A percentile compares a stretch with the other conserved stretches of the same genome.
Conservation (phyloP, 1,139 yeast species). For the Diutina siamensis region DNA sequence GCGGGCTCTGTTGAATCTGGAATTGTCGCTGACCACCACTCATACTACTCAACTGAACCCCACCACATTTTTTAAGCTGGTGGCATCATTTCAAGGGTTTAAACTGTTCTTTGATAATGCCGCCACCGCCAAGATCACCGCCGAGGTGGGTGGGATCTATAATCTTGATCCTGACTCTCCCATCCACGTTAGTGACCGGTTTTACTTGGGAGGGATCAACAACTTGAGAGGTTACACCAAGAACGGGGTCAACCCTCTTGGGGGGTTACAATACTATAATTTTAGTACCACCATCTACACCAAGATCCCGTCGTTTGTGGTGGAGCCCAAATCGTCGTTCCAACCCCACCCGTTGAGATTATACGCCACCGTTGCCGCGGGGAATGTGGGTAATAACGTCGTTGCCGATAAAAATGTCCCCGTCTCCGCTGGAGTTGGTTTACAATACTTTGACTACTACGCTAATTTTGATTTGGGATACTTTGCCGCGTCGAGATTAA, state of each 20-base stretch:
- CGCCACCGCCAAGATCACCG: conserved; percentile 25
- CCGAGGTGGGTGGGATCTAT: conserved; percentile 27
- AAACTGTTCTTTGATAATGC: conserved; percentile 26
- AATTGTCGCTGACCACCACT: conserved; percentile 21
- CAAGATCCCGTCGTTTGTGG: conserved; percentile 23
- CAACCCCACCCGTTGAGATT: conserved; percentile 32
- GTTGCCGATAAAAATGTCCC: conserved; percentile 14
- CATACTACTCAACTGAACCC: conserved; percentile 16
- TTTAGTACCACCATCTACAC: conserved; percentile 23
- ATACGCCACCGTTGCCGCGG: conserved; percentile 25
- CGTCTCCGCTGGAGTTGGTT: conserved; percentile 26
- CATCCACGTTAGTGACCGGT: conserved; percentile 35
- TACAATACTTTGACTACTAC: conserved; percentile 30
- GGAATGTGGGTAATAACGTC: conserved; percentile 23
- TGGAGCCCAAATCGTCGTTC: conserved; percentile 6
- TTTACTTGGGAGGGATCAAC: conserved; percentile 35
- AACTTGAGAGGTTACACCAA: conserved; percentile 29
- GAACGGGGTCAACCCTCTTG: conserved; percentile 26
- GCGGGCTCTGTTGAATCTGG: conserved; percentile 15
- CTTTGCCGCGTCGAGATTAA: conserved; percentile 23
- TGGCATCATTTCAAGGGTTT: conserved; percentile 19
- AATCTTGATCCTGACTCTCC: conserved; percentile 13
- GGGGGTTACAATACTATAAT: conserved; percentile 32
- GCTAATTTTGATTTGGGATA: conserved; percentile 40
- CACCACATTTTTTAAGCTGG: conserved; percentile 19